Conservation (phyloP, 495 filamentous ascomycete genomes). For the Podospora comata region DNA sequence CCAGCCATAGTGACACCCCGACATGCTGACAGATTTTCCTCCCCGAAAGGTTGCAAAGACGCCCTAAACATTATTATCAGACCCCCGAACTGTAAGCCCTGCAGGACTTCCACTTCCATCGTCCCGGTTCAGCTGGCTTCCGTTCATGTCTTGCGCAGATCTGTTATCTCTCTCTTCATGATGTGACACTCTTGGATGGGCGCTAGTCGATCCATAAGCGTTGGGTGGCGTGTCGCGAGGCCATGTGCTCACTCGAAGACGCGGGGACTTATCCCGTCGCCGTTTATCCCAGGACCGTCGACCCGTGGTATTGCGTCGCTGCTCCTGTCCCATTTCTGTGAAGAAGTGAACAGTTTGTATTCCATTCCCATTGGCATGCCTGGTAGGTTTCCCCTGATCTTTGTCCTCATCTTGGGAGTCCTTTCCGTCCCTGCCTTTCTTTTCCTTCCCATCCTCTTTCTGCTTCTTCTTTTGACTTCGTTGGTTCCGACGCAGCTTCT, state of each 20-base stretch:
- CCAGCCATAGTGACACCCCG: too few relatives aligned
- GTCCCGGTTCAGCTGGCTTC: not conserved
- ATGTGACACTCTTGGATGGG: not conserved
- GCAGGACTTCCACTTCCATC: not conserved
- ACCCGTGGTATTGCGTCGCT: not conserved
- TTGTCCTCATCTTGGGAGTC: not conserved
- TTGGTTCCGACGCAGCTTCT: constrained; percentile 2
- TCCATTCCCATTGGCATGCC: not conserved
- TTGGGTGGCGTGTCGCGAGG: not conserved
- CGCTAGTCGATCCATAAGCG: not conserved
- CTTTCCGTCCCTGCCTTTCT: not conserved
- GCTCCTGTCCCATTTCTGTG: too few relatives aligned
- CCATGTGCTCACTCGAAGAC: not conserved
- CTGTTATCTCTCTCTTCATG: not conserved
- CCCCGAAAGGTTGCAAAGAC: too few relatives aligned
- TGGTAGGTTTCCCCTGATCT: not conserved
- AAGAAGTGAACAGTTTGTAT: not conserved
- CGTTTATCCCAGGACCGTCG: not conserved
- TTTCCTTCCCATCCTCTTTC: not conserved
- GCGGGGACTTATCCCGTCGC: not conserved
- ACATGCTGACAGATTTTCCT: too few relatives aligned
- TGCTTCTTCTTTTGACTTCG: not conserved
- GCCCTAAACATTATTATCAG: not conserved
- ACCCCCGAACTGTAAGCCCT: not conserved
- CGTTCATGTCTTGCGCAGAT: not conserved